These are phyloP conservation scores for Cucumis cinereus DNA, from an alignment of 306 rosid genomes.

Conservation along the genomic window DNA sequence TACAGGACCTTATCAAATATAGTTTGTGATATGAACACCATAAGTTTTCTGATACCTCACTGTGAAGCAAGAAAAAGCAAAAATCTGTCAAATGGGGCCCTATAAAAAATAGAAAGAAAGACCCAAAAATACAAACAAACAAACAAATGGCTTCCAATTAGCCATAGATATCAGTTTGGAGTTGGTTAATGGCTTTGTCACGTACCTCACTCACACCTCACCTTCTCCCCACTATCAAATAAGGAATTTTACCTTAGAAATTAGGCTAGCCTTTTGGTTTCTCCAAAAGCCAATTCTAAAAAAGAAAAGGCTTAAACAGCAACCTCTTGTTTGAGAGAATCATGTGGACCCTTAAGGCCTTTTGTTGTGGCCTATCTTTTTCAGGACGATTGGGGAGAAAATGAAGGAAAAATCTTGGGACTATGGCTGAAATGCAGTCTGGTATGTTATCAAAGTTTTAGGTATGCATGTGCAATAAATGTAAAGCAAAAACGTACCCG, in stretches of 20 bases:
- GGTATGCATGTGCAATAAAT: constrained; percentile 1
- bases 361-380: neutral
- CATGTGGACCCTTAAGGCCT: neutral
- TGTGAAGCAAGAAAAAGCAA: neutral
- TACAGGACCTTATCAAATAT: neutral
- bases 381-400: neutral
- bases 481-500: neutral
- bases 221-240: neutral
- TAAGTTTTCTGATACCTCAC: neutral
- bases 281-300: constrained; percentile 12
- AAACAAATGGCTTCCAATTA: neutral
- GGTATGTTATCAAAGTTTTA: neutral
- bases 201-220: neutral
- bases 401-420: neutral
- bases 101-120: neutral
- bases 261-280: constrained; percentile 11
- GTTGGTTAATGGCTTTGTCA: neutral
- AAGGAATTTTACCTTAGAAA: neutral
- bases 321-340: neutral
- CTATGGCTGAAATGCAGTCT: neutral
- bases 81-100: constrained; percentile 6
- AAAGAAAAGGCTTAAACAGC: neutral
- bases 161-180: neutral
- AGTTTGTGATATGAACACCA: neutral
- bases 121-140: neutral